These are phyloP conservation scores for Podila minutissima DNA, from an alignment of 192 early-diverging fungal genomes.

Conservation along the genomic window DNA sequence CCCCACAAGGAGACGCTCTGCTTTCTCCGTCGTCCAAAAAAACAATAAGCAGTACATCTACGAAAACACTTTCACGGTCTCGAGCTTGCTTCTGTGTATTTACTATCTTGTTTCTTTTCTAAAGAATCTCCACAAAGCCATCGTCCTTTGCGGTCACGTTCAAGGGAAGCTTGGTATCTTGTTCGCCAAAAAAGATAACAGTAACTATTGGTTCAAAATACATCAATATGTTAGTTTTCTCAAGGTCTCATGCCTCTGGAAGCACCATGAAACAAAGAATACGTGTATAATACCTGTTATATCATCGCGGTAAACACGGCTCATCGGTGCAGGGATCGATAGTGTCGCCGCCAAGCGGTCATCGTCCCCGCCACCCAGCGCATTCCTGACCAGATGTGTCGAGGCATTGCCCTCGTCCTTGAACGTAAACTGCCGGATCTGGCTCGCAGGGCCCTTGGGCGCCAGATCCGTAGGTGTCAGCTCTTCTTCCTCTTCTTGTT, in stretches of 20 bases:
- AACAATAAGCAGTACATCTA: too few relatives aligned
- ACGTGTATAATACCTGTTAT: slow-evolving; percentile 63
- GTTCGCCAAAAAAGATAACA: slow-evolving; percentile 42
- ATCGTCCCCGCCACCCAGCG: slow-evolving; percentile 69
- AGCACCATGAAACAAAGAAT: too few relatives aligned
- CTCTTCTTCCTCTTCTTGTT: slow-evolving; percentile 22
- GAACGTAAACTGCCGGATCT: slow-evolving; percentile 48
- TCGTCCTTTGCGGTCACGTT: slow-evolving; percentile 11
- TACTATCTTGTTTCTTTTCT: neutral
- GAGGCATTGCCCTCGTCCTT: slow-evolving; percentile 66
- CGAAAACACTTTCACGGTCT: too few relatives aligned
- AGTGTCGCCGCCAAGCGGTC: slow-evolving; percentile 69
- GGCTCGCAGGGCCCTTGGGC: slow-evolving; percentile 37
- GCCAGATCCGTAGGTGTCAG: slow-evolving; percentile 39
- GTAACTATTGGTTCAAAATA: slow-evolving; percentile 19
- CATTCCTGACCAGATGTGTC: slow-evolving; percentile 77
- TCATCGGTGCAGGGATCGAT: slow-evolving; percentile 72
- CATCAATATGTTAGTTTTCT: too few relatives aligned
- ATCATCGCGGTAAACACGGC: slow-evolving; percentile 83
- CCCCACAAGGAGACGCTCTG: too few relatives aligned
- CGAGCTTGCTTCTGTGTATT: too few relatives aligned
- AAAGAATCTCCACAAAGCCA: slow-evolving; percentile 40
- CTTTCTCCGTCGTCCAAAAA: too few relatives aligned
- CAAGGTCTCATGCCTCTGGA: too few relatives aligned
- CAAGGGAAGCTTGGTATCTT: slow-evolving; percentile 12